Evolutionary conservation across 495 filamentous ascomycete genomes (phyloP).

Genomic region (Oleoguttula mirabilis): DNA sequence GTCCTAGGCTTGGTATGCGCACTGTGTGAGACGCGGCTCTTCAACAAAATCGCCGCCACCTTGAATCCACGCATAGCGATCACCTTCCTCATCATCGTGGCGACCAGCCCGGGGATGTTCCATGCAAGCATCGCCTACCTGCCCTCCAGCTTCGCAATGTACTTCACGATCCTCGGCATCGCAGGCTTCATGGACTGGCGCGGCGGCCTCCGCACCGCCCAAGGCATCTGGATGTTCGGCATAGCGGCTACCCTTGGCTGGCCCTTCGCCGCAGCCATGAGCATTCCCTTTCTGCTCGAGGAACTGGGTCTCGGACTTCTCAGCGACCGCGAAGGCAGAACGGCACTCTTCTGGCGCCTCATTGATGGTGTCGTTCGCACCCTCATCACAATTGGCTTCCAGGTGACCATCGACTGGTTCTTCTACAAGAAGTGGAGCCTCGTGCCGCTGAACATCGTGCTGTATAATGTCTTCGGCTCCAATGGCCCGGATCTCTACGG

Average conservation of each 20-base stretch:
- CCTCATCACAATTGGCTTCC: constrained; percentile 55
- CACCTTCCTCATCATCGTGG: constrained; percentile 63
- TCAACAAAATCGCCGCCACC: constrained; percentile 56
- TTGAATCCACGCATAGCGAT: constrained; percentile 71
- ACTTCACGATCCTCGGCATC: constrained; percentile 74
- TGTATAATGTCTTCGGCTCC: constrained; percentile 78
- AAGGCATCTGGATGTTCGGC: constrained; percentile 85
- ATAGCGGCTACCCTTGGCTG: constrained; percentile 83
- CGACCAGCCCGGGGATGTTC: constrained; percentile 82
- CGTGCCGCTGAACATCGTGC: constrained; percentile 83
- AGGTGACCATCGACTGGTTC: constrained; percentile 57
- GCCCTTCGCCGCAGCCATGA: constrained; percentile 81
- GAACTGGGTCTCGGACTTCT: constrained; percentile 53
- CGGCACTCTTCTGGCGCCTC: constrained; percentile 33
- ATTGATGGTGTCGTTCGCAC: constrained; percentile 55
- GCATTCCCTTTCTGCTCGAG: constrained; percentile 70
- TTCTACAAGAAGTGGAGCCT: constrained; percentile 70
- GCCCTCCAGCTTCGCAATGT: constrained; percentile 96
- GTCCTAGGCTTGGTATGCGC: constrained; percentile 65
- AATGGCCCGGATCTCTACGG: constrained; percentile 89
- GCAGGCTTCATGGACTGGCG: constrained; percentile 80
- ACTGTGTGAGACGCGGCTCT: constrained; percentile 67
- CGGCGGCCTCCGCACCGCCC: constrained; percentile 58
- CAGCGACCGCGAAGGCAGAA: constrained; percentile 31
- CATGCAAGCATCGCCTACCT: constrained; percentile 78